Base-by-base conservation (phyloP, 75 land plant genomes). In the Gnetum montanum region DNA sequence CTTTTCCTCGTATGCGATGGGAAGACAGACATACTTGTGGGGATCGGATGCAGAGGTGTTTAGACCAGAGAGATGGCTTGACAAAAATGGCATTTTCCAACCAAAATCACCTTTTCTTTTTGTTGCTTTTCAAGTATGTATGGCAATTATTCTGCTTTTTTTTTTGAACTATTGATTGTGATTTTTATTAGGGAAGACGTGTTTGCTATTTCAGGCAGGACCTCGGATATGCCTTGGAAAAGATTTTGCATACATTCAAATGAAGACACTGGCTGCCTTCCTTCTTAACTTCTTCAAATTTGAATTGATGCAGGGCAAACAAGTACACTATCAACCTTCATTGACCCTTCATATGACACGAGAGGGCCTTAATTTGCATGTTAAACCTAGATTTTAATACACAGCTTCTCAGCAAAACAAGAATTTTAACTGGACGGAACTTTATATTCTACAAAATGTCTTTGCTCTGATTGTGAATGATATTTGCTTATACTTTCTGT, bases 31-130 rank as follows among this genome's bases (percentile, higher is more conserved):
- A n/a, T 38, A 25, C 44, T 25, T 64, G 8, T 66, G 69, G 69
- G 69, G 67, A 33, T 13, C 7, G 4, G 69, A 66, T 66, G 58
- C 46, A 5, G 13, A 28, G 54, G 69, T 62, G 18, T 66, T 66
- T 25, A 63, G 26, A 24, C 69, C 69, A 45, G 68, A 63, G n/a
- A 66, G 69, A 45, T 66, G 67, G 69, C 57, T 66, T 23, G 33
- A 64, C 27, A n/a, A n/a, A n/a, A 34, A 79, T 59, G 85, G 85
- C 0, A 13, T 57, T 24, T 82, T 74, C 49, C 51, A 37, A 28
- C 65, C 64, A 8, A 63, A 74, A 29, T 70, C 67, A 46, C 78
- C 82, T 36, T 82, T 78, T 75, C 78, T 74, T 19, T 79, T 79
- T 30, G 54, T 72, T 35, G 78, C 78, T 5, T 82, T 82, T 40